phyloP scores from a whole-genome alignment of 2,329 filamentous ascomycete species.

The Berkeleyomyces basicola region DNA sequence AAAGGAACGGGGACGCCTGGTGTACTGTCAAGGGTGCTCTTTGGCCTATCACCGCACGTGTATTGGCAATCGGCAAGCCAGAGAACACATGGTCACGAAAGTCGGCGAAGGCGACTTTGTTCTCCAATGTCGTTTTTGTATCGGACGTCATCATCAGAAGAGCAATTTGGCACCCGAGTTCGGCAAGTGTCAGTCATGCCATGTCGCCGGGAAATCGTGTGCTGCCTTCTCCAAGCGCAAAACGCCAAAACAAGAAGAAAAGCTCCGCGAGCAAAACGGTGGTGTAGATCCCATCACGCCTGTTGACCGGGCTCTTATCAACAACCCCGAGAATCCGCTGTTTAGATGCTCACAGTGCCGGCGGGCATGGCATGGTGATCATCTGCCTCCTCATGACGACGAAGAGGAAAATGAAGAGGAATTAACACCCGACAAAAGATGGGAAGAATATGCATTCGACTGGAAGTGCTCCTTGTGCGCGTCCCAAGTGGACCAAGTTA shows the following conservation, averaged over 20 bases:
- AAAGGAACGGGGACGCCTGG: conserved; percentile 47
- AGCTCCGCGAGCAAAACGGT: conserved; percentile 59
- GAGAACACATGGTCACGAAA: conserved; percentile 88
- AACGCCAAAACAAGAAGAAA: conserved; percentile 67
- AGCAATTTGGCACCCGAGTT: conserved; percentile 51
- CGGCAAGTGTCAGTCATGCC: conserved; percentile 56
- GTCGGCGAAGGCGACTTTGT: conserved; percentile 61
- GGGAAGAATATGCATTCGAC: conserved; percentile 53
- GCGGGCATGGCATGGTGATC: conserved; percentile 68
- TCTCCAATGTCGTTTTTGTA: conserved; percentile 75
- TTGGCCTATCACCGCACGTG: conserved; percentile 70
- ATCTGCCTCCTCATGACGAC: conserved; percentile 40
- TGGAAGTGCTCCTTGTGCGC: conserved; percentile 73
- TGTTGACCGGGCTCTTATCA: conserved; percentile 47
- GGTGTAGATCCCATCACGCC: conserved; percentile 59
- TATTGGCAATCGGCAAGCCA: conserved; percentile 51
- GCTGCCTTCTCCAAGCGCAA: conserved; percentile 55
- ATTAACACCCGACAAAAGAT: conserved; percentile 28
- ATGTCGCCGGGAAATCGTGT: conserved; percentile 49
- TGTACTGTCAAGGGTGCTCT: conserved; percentile 86
- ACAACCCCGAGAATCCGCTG: conserved; percentile 60
- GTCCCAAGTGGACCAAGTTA: conserved; percentile 48
- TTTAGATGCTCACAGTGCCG: conserved; percentile 70
- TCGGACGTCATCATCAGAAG: conserved; percentile 51
- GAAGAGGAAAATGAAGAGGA: too few relatives aligned